Conservation (phyloP, 2,329 filamentous ascomycete species). For the Cytospora leucostoma region DNA sequence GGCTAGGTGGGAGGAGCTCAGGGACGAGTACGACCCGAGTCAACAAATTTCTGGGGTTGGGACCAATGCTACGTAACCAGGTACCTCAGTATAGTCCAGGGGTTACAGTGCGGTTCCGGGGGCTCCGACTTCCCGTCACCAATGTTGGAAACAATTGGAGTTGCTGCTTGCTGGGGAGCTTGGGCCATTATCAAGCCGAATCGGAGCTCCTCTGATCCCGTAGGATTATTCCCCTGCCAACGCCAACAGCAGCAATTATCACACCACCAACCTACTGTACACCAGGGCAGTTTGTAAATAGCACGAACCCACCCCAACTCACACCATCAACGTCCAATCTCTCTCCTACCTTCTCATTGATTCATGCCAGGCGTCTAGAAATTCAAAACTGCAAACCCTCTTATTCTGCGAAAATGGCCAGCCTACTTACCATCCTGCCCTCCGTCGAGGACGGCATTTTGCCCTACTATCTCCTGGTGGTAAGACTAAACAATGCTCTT, state of each 20-base stretch:
- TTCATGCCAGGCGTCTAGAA: background rate
- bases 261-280: background rate
- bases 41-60: background rate
- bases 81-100: background rate
- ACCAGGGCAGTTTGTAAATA: background rate
- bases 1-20: background rate
- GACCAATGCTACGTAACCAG: background rate
- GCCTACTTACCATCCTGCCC: slow-evolving; percentile 46
- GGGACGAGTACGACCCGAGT: background rate
- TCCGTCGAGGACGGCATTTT: slow-evolving; percentile 55
- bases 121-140: too few species aligned
- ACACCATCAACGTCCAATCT: background rate
- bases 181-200: too few species aligned
- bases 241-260: background rate
- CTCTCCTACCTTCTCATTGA: background rate
- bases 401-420: slow-evolving; percentile 43
- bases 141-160: too few species aligned
- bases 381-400: background rate
- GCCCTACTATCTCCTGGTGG: slow-evolving; percentile 61
- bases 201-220: too few species aligned
- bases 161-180: too few species aligned
- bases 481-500: slow-evolving; percentile 37
- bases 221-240: background rate
- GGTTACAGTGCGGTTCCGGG: too few species aligned
- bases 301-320: background rate